Percentiles rank a stretch among this genome's conserved stretches.
phyloP scores from a whole-genome alignment of 2,329 filamentous ascomycete species.

The Monilinia polystroma region DNA sequence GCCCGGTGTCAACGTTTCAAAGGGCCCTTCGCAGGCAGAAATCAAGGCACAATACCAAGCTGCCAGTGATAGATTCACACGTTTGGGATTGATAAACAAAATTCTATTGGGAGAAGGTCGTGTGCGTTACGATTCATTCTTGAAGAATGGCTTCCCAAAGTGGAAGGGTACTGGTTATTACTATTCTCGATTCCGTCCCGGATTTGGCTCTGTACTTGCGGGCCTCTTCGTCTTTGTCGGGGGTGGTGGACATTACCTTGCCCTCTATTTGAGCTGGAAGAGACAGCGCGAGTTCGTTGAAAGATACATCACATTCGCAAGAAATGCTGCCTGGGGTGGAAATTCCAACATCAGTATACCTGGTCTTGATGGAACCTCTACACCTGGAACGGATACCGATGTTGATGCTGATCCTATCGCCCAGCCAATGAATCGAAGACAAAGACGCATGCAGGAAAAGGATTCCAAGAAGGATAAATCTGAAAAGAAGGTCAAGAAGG shows the following conservation, averaged over 20 bases:
- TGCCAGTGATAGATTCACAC: constrained; percentile 78
- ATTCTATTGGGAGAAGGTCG: constrained; percentile 79
- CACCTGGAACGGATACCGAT: constrained; percentile 46
- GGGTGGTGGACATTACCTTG: constrained; percentile 82
- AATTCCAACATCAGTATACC: constrained; percentile 69
- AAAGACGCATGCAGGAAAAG: constrained; percentile 85
- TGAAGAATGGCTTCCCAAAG: constrained; percentile 86
- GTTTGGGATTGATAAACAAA: constrained; percentile 79
- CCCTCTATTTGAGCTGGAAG: constrained; percentile 82
- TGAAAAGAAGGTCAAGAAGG: constrained; percentile 55
- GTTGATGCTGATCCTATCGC: constrained; percentile 50
- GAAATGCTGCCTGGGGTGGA: constrained; percentile 80
- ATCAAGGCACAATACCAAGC: constrained; percentile 76
- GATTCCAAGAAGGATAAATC: constrained; percentile 71
- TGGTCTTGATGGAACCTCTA: constrained; percentile 55
- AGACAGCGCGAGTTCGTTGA: constrained; percentile 88
- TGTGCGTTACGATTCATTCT: constrained; percentile 91
- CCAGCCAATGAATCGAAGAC: constrained; percentile 72
- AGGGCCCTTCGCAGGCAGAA: constrained; percentile 70
- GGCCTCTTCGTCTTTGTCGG: constrained; percentile 81
- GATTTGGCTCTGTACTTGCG: constrained; percentile 77
- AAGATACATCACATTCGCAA: constrained; percentile 85
- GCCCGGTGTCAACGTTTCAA: constrained; percentile 63
- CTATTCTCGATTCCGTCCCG: constrained; percentile 90
- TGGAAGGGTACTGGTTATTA: constrained; percentile 99